Conservation (phyloP, 163 green algal species). For the Coccomyxa subellipsoidea region DNA sequence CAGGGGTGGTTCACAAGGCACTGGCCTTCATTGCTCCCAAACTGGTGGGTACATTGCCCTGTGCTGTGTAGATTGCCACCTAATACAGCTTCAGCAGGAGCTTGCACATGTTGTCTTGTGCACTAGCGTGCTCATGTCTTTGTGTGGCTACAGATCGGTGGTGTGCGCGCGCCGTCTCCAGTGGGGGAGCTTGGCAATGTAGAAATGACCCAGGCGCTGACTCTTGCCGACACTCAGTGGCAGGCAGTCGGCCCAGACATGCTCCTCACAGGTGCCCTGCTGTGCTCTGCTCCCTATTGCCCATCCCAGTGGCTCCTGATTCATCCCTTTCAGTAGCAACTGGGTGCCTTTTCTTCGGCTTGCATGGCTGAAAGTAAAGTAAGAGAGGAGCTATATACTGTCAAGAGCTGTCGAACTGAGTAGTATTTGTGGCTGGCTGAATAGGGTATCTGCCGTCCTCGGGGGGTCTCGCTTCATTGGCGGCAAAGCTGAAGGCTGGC, state of each 20-base stretch:
- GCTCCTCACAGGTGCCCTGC: conserved; percentile 46
- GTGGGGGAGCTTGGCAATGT: conserved; percentile 95
- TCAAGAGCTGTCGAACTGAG: too few relatives aligned
- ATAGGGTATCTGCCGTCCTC: conserved; percentile 81
- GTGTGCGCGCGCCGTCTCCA: conserved; percentile 80
- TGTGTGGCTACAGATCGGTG: conserved; percentile 70
- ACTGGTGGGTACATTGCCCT: conserved; percentile 50
- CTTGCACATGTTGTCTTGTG: too few relatives aligned
- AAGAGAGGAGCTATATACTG: too few relatives aligned
- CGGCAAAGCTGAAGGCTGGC: conserved; percentile 29
- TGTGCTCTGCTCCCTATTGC: too few relatives aligned
- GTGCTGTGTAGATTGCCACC: too few relatives aligned
- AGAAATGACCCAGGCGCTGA: conserved; percentile 92
- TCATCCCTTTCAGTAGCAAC: too few relatives aligned
- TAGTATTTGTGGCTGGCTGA: too few relatives aligned
- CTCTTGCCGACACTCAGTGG: conserved; percentile 61
- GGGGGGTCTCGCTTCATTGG: conserved; percentile 59
- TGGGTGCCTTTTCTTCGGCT: too few relatives aligned
- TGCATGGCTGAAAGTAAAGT: too few relatives aligned
- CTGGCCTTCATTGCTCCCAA: conserved; percentile 98
- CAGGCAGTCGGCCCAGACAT: conserved; percentile 58
- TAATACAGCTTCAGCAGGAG: too few relatives aligned
- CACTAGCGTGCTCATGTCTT: background rate
- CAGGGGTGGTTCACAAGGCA: conserved; percentile 86
- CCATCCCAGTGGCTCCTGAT: too few relatives aligned